Base-by-base conservation (phyloP, 1,284 basidiomycete species). In the Moesziomyces aphidis region DNA sequence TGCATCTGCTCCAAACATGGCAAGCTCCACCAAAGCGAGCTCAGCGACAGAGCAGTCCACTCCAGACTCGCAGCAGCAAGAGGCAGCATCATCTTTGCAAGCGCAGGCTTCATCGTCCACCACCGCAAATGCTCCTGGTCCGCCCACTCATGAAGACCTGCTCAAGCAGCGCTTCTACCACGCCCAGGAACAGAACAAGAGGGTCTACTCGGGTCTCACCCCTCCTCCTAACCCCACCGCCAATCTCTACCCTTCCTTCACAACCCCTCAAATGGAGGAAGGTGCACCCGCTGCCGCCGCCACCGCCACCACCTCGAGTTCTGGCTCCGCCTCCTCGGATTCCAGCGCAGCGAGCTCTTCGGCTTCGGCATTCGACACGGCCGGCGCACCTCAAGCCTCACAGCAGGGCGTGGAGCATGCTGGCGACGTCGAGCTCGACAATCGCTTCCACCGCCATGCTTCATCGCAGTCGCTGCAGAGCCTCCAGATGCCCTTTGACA, bases 401-500 rank as follows among this genome's bases (percentile, higher is more conserved):
- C 22, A 24, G 15, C 5, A 51, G 11, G 44, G 28, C 34, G 19
- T 21, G 10, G 53, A 44, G 4, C 51, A 59, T 21, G 24, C 31
- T 34, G 31, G 57, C 19, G 57, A 73, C n/a, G 48, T 69, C 36
- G 53, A 58, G 23, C 48, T 61, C 11, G 72, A 74, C 36, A 53
- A 52, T 5, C 51, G 72, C 10, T 23, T 66, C 21, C 55, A 65
- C 15, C 59, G 68, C 2, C 67, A 52, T 3, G 67, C 55, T 23
- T 56, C 73, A 3, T 61, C 73, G 1, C 67, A 65, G 28, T 66
- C 73, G 7, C 49, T 71, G 9, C 73, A 70, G 36, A 71, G 63
- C 28, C 53, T 75, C 0, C 59, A 80, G 43, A 69, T 79, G n/a
- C 81, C 81, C 5, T 82, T 82, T 53, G 74, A 82, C 55, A 80